Evolutionary conservation across 73 alveolate genomes (phyloP).

Genomic region (Tetrahymena elliotti): DNA sequence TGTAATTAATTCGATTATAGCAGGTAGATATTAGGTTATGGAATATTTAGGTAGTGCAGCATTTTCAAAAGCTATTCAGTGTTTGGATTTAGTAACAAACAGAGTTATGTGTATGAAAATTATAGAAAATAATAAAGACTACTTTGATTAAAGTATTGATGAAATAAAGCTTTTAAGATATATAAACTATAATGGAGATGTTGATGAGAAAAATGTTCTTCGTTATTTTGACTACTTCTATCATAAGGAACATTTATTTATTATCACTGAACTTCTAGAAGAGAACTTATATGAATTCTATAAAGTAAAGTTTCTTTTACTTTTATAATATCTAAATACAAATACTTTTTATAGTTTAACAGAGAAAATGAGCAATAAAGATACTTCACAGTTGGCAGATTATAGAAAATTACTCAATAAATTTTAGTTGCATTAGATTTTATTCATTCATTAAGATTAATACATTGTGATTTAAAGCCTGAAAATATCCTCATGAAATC

Average conservation of each 20-base stretch:
- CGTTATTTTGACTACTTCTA: slow-evolving; percentile 34
- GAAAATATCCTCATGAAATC: slow-evolving; percentile 44
- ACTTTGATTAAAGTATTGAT: slow-evolving; percentile 95
- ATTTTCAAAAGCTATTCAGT: slow-evolving; percentile 93
- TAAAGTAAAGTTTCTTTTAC: slow-evolving; percentile 21
- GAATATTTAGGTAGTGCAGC: slow-evolving; percentile 99
- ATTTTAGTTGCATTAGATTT: slow-evolving; percentile 54
- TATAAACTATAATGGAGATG: slow-evolving; percentile 92
- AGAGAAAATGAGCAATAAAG: slow-evolving; percentile 85
- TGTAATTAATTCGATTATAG: slow-evolving; percentile 86
- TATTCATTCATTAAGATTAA: slow-evolving; percentile 48
- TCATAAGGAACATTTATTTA: slow-evolving; percentile 95
- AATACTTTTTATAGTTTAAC: slow-evolving; percentile 41
- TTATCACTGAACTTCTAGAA: slow-evolving; percentile 93
- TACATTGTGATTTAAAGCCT: slow-evolving; percentile 42
- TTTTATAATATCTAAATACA: background rate
- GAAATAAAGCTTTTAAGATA: slow-evolving; percentile 96
- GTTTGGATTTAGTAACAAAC: slow-evolving; percentile 92
- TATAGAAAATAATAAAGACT: slow-evolving; percentile 98
- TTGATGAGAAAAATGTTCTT: slow-evolving; percentile 77
- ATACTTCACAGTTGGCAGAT: slow-evolving; percentile 77
- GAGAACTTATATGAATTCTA: slow-evolving; percentile 98
- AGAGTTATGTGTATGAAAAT: slow-evolving; percentile 97
- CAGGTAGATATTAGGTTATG: slow-evolving; percentile 93
- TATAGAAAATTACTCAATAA: slow-evolving; percentile 55